These are phyloP conservation scores for Skeletonema marinoi DNA, from an alignment of 108 stramenopile species.

Conservation along the genomic window DNA sequence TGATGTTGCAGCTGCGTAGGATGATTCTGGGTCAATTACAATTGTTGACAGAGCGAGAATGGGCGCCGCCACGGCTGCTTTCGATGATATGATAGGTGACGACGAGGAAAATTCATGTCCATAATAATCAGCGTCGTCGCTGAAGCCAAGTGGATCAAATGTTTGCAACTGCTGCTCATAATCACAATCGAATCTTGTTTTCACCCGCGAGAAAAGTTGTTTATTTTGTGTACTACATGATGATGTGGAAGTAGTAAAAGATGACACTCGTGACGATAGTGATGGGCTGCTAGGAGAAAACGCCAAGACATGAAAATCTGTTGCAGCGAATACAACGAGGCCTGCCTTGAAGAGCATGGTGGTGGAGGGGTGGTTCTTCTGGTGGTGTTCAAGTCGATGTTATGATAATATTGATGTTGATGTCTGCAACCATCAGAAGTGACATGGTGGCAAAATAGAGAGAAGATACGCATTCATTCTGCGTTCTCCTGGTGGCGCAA, in stretches of 20 bases:
- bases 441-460: no score
- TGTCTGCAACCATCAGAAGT: no score
- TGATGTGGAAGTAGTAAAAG: neutral
- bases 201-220: neutral
- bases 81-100: neutral
- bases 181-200: neutral
- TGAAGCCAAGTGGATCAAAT: neutral
- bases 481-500: no score
- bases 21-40: constrained; percentile 3
- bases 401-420: no score
- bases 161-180: neutral
- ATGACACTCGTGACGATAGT: constrained; percentile 1
- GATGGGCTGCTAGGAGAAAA: constrained; percentile 3
- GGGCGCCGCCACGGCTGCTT: constrained; percentile 3
- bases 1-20: neutral
- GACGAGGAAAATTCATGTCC: neutral
- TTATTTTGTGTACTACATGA: neutral
- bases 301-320: neutral
- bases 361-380: neutral
- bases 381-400: neutral
- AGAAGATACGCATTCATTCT: no score
- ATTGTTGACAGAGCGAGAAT: constrained; percentile 10
- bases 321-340: neutral
- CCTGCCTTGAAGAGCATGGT: neutral
- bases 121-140: neutral